Evolutionary conservation across 495 filamentous ascomycete genomes (phyloP).

Genomic region (Xylaria telfairii): DNA sequence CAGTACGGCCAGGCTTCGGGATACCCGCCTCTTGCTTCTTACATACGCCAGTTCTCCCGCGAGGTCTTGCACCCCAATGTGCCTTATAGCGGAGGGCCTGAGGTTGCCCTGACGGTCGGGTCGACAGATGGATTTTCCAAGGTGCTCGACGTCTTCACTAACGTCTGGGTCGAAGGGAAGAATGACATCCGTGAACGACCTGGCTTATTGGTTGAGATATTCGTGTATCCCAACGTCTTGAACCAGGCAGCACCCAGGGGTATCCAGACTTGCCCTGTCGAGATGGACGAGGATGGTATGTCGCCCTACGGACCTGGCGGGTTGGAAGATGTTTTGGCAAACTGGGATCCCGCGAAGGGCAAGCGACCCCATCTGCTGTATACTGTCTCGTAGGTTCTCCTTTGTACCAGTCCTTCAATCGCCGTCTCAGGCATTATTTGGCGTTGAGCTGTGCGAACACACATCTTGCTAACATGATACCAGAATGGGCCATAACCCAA

Average conservation of each 20-base stretch:
- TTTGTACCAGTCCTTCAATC: background rate
- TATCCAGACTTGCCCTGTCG: conserved; percentile 71
- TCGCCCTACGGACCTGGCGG: conserved; percentile 67
- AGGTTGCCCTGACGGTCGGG: conserved; percentile 77
- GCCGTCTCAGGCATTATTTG: background rate
- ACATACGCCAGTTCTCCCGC: conserved; percentile 77
- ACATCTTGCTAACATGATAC: conserved; percentile 16
- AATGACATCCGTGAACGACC: conserved; percentile 71
- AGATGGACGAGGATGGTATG: conserved; percentile 83
- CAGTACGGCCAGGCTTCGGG: conserved; percentile 86
- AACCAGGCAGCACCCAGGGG: conserved; percentile 71
- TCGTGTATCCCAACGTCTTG: conserved; percentile 76
- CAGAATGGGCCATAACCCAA: conserved; percentile 92
- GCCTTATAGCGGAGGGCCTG: conserved; percentile 77
- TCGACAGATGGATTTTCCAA: conserved; percentile 86
- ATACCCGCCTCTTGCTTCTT: conserved; percentile 74
- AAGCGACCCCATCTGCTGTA: conserved; percentile 85
- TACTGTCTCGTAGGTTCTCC: conserved; percentile 76
- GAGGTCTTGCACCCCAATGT: conserved; percentile 79
- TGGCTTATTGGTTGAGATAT: conserved; percentile 77
- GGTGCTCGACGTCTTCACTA: conserved; percentile 70
- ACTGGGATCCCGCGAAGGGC: conserved; percentile 78
- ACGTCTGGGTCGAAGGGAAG: conserved; percentile 72
- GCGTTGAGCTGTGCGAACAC: background rate
- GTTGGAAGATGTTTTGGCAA: conserved; percentile 75